Base-by-base conservation (phyloP, 495 filamentous ascomycete genomes). In the Ascodesmis nigricans region DNA sequence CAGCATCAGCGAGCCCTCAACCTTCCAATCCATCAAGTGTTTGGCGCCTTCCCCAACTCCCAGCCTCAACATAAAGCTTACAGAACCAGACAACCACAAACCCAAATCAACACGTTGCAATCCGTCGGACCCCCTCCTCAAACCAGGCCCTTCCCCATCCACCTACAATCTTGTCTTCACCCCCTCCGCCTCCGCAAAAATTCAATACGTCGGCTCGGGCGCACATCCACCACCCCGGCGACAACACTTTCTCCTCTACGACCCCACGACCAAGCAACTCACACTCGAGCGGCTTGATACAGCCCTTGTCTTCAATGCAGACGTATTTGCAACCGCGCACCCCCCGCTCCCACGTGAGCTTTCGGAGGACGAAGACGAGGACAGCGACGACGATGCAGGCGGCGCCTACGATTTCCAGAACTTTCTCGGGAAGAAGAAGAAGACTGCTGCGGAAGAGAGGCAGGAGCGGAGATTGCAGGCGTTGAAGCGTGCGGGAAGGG, bases 251-350 rank as follows among this genome's bases (percentile, higher is more conserved):
- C 44, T 52, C 4, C 25, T 52, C 5, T 52, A 44, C 31, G 34
- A 52, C 38, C 47, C 43, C 1, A n/a, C 33, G 4, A 47, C 44
- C 0, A 44, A 50, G 19, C 30, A 26, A 2, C 47, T 52, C 32
- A 52, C 48, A 5, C 43, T 52, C 19, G 48, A 52, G 40, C 52
- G 50, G 20, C 34, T 52, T 5, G 27, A 31, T 10, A 38, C 43
- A 13, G 39, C 48, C 15, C 47, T 52, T 26, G 46, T 40, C 0
- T 51, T 52, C 30, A 52, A 52, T 31, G 43, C 47, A 3, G 50
- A 40, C 8, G 40, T 50, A 13, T 44, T 38, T 27, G 38, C 47
- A n/a, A 36, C 31, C n/a, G 38, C 33, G 5, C 38, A 52, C 20
- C 48, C 43, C 1, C 35, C 48, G 2, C 34, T 52, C 5, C 34